These are phyloP conservation scores for Strobilomyces dryophilus DNA, from an alignment of 768 basidiomycete genomes.

Conservation along the genomic window DNA sequence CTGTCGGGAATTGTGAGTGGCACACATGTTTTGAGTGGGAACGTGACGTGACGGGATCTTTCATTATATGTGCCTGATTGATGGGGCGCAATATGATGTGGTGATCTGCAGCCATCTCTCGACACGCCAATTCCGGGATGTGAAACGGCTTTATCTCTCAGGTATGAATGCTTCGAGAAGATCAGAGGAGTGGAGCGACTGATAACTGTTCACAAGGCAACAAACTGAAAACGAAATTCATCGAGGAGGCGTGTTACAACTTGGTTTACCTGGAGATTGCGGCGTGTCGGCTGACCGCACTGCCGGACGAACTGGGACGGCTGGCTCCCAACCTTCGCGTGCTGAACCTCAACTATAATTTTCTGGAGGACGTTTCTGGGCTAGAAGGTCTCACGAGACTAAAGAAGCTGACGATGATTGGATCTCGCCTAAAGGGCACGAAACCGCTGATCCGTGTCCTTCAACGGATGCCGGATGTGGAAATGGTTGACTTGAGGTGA, in stretches of 20 bases:
- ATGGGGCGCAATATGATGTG: slow-evolving; percentile 29
- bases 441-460: slow-evolving; percentile 70
- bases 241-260: slow-evolving; percentile 78
- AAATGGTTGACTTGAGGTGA: slow-evolving; percentile 90
- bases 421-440: slow-evolving; percentile 72
- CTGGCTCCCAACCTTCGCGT: slow-evolving; percentile 83
- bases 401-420: slow-evolving; percentile 83
- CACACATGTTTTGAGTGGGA: slow-evolving; percentile 11
- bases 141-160: slow-evolving; percentile 92
- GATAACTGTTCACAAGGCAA: slow-evolving; percentile 53
- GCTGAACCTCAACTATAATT: slow-evolving; percentile 97
- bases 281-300: slow-evolving; percentile 70
- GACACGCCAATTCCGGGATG: slow-evolving; percentile 76
- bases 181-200: slow-evolving; percentile 13
- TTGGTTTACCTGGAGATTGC: slow-evolving; percentile 91
- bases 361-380: slow-evolving; percentile 67
- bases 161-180: slow-evolving; percentile 47
- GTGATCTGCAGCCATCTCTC: slow-evolving; percentile 38
- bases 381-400: slow-evolving; percentile 72
- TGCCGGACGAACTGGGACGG: slow-evolving; percentile 64
- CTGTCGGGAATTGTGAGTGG: slow-evolving; percentile 68
- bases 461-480: slow-evolving; percentile 69
- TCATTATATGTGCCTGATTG: slow-evolving; percentile 36
- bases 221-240: slow-evolving; percentile 55
- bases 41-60: slow-evolving; percentile 36